Evolutionary conservation across 2,329 filamentous ascomycete species (phyloP).

Genomic region (Bipolaris cookei): DNA sequence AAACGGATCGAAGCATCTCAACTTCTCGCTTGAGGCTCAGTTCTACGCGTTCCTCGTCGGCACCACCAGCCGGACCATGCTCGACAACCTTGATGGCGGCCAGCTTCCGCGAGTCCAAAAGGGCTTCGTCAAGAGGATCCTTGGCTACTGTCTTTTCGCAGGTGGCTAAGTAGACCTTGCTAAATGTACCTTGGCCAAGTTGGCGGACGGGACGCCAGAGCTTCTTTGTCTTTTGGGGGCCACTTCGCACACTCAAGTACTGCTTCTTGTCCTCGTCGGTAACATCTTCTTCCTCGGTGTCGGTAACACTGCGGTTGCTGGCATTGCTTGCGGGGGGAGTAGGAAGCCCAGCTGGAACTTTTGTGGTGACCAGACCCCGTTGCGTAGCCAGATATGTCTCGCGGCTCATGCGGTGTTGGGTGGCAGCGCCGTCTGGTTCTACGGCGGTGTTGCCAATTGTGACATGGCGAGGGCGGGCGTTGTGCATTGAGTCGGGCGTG

Average conservation of each 20-base stretch:
- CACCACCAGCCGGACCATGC: slow-evolving; percentile 90
- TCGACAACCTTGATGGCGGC: slow-evolving; percentile 96
- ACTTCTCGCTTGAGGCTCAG: slow-evolving; percentile 93
- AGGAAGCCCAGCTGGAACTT: slow-evolving; percentile 55
- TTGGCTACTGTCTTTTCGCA: slow-evolving; percentile 65
- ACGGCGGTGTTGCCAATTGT: slow-evolving; percentile 62
- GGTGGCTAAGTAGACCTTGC: slow-evolving; percentile 88
- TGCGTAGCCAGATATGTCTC: slow-evolving; percentile 82
- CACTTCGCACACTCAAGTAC: slow-evolving; percentile 56
- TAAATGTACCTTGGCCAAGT: slow-evolving; percentile 93
- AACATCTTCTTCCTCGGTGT: slow-evolving; percentile 61
- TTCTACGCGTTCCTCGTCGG: slow-evolving; percentile 90
- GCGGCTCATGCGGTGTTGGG: slow-evolving; percentile 66
- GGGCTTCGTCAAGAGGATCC: slow-evolving; percentile 54
- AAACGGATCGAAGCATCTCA: slow-evolving; percentile 87
- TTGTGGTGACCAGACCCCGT: slow-evolving; percentile 72
- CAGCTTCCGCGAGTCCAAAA: slow-evolving; percentile 73
- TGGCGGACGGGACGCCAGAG: slow-evolving; percentile 80
- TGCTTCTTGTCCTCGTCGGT: slow-evolving; percentile 52
- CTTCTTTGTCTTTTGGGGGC: slow-evolving; percentile 73
- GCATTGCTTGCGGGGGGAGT: slow-evolving; percentile 79
- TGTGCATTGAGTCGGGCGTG: slow-evolving; percentile 71
- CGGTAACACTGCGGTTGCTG: slow-evolving; percentile 61
- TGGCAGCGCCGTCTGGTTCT: slow-evolving; percentile 59
- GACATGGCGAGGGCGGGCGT: slow-evolving; percentile 71